Conservation (phyloP, 345 rosid genomes). For the Noccaea bulbosa region DNA sequence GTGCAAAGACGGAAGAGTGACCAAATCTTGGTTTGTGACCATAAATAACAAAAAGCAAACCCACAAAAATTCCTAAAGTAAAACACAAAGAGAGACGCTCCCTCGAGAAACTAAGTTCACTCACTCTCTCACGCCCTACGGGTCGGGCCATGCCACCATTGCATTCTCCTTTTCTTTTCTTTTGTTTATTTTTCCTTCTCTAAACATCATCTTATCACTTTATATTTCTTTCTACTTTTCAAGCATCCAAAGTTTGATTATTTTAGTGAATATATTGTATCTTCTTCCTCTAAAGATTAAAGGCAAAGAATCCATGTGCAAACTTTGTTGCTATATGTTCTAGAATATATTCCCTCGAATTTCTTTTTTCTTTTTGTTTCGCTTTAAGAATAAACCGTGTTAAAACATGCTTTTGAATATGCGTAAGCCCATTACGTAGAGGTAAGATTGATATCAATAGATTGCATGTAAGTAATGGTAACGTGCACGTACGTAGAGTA, state of each 20-base stretch:
- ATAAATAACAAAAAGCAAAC: slow-evolving; percentile 47
- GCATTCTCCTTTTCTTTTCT: slow-evolving; percentile 24
- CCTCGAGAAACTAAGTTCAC: slow-evolving; percentile 42
- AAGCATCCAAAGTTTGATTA: slow-evolving; percentile 42
- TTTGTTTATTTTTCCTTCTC: slow-evolving; percentile 29
- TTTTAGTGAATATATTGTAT: slow-evolving; percentile 39
- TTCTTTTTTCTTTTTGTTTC: slow-evolving; percentile 24
- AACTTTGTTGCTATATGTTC: slow-evolving; percentile 40
- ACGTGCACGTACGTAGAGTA: slow-evolving; percentile 1
- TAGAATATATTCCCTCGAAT: slow-evolving; percentile 33
- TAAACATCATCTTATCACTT: slow-evolving; percentile 28
- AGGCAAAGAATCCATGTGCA: slow-evolving; percentile 39
- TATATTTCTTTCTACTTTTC: slow-evolving; percentile 32
- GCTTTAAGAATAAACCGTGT: slow-evolving; percentile 24
- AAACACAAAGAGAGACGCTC: slow-evolving; percentile 40
- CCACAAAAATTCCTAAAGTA: slow-evolving; percentile 32
- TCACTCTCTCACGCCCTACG: slow-evolving; percentile 39
- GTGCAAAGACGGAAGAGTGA: slow-evolving; percentile 30
- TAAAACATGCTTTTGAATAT: slow-evolving; percentile 9
- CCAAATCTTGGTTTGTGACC: slow-evolving; percentile 42
- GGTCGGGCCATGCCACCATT: slow-evolving; percentile 42
- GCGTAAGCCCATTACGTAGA: slow-evolving; percentile 17
- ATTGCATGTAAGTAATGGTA: slow-evolving; percentile 8
- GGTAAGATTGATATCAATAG: slow-evolving; percentile 1
- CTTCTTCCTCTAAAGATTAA: slow-evolving; percentile 37